Conservation (phyloP, 768 basidiomycete species). For the Pulveroboletus sp. region DNA sequence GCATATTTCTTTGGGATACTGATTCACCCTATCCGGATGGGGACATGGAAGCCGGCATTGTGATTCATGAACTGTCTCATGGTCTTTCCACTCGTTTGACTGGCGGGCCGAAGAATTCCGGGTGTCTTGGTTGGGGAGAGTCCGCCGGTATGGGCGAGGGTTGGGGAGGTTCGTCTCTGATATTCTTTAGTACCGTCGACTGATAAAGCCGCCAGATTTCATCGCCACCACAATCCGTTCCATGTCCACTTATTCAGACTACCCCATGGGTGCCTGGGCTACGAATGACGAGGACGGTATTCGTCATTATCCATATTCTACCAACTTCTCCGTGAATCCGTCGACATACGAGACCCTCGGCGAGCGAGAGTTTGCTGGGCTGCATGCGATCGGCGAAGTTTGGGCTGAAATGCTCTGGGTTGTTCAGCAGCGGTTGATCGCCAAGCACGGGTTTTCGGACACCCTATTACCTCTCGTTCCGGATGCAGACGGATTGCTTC, state of each 20-base stretch:
- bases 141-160: slow-evolving; percentile 97
- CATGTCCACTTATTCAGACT: slow-evolving; percentile 67
- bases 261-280: slow-evolving; percentile 94
- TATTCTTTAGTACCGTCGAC: not conserved
- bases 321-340: slow-evolving; percentile 74
- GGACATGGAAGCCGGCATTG: slow-evolving; percentile 93
- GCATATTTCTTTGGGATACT: slow-evolving; percentile 97
- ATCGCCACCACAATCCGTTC: slow-evolving; percentile 85
- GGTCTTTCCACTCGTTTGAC: slow-evolving; percentile 92
- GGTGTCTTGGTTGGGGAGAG: slow-evolving; percentile 94
- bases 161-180: slow-evolving; percentile 66
- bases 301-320: slow-evolving; percentile 85
- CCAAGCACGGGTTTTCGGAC: slow-evolving; percentile 76
- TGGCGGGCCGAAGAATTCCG: slow-evolving; percentile 89
- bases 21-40: slow-evolving; percentile 89
- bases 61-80: slow-evolving; percentile 86
- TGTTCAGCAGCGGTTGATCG: slow-evolving; percentile 69
- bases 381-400: slow-evolving; percentile 75
- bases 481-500: slow-evolving; percentile 56
- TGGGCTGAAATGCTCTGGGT: slow-evolving; percentile 93
- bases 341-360: slow-evolving; percentile 93
- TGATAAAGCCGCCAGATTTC: slow-evolving; percentile 47
- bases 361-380: slow-evolving; percentile 34
- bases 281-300: slow-evolving; percentile 74
- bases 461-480: slow-evolving; percentile 79